Base-by-base conservation (phyloP, 1,139 yeast genomes). In the Hanseniaspora sp. region DNA sequence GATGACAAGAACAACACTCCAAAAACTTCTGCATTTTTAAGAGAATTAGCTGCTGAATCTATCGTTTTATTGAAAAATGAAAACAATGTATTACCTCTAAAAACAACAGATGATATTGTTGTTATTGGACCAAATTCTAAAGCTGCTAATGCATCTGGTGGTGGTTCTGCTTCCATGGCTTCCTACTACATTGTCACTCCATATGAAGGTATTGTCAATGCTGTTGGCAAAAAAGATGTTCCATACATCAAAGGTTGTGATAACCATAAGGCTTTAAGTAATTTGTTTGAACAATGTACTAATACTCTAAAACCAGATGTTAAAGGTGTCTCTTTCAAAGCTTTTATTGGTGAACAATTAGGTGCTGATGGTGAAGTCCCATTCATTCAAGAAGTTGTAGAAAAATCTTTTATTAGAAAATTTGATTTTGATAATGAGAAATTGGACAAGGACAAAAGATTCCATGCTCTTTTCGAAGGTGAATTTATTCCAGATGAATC, bases 51-150 rank as follows among this genome's bases (percentile, higher is more conserved):
- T 34, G 73, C 69, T 46, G 83, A 78, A 57, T 69, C 79, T 4
- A 69, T 76, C 51, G 83, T 79, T 2, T 64, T 80, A 58, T 70
- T 80, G 61, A 79, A 74, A 61, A 79, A 80, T 63, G 78, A 77
- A 31, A 63, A 66, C 52, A 58, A 63, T 46, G 46, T 79, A 55
- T 63, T 75, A 60, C 78, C 79, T 30, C 65, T 76, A 59, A 62
- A 68, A 47, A 69, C 68, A 58, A 58, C 64, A 15, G 73, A 73
- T 47, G 64, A 63, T 7, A 67, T 74, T 54, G 78, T 77, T 0
- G 74, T 77, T 35, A 74, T 77, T 60, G 81, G 81, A 15, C 78
- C 79, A 39, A 75, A 74, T 57, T 78, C 77, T 29, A 73, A 71
- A 58, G 63, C 68, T 52, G 61, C 62, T 18, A 66, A 76, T 30